A percentile compares a stretch with the other conserved stretches of the same genome.
Evolutionary conservation across 164 flowering plant species (phyloP).

Genomic region (Akebia trifoliata): DNA sequence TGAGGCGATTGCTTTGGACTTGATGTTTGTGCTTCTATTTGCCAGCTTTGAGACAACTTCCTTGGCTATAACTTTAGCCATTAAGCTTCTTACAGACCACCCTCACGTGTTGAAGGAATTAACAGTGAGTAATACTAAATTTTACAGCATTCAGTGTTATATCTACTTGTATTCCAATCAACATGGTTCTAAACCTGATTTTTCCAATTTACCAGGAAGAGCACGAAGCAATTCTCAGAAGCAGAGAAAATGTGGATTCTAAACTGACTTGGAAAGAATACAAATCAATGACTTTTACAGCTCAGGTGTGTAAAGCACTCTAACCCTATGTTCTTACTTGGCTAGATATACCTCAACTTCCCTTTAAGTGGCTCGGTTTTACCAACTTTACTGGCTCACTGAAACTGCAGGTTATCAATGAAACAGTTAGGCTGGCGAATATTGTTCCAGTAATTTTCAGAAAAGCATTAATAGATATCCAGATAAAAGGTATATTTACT

Average conservation of each 20-base stretch:
- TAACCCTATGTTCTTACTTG: background rate
- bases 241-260: slow-evolving; percentile 18
- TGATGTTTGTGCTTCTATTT: slow-evolving; percentile 29
- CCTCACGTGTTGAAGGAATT: slow-evolving; percentile 57
- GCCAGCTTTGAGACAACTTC: slow-evolving; percentile 34
- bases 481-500: slow-evolving; percentile 67
- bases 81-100: slow-evolving; percentile 33
- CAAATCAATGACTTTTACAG: slow-evolving; percentile 37
- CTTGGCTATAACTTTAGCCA: slow-evolving; percentile 18
- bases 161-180: background rate
- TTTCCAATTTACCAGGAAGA: slow-evolving; percentile 23
- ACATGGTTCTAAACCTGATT: background rate
- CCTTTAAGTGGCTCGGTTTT: background rate
- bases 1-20: slow-evolving; percentile 24
- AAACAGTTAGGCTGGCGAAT: slow-evolving; percentile 68
- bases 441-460: slow-evolving; percentile 72
- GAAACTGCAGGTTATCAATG: slow-evolving; percentile 57
- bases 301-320: slow-evolving; percentile 15
- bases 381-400: background rate
- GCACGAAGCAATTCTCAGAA: slow-evolving; percentile 25
- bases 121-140: slow-evolving; percentile 33
- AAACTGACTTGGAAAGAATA: slow-evolving; percentile 32
- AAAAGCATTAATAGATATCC: slow-evolving; percentile 44
- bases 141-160: background rate
- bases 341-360: background rate